A percentile compares a stretch with the other conserved stretches of the same genome.
These are phyloP conservation scores for Scenedesmus sp. DNA, from an alignment of 163 green algal species.

Conservation along the genomic window DNA sequence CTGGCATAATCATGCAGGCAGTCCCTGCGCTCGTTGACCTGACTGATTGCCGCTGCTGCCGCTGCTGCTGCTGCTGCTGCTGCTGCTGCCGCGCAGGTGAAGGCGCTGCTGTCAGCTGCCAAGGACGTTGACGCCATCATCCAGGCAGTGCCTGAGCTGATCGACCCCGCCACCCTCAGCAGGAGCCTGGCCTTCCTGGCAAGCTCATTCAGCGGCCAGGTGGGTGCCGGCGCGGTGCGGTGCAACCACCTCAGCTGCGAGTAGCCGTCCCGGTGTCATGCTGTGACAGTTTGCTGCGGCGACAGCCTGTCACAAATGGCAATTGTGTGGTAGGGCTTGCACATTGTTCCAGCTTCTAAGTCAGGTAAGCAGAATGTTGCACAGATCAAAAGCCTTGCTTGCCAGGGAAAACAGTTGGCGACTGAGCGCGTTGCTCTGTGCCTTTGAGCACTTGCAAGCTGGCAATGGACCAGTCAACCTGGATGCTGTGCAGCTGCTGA, in stretches of 20 bases:
- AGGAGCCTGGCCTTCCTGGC: conserved; percentile 41
- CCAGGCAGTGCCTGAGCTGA: conserved; percentile 55
- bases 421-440: too few species aligned
- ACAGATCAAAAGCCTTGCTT: too few species aligned
- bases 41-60: too few species aligned
- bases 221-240: not conserved
- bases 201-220: conserved; percentile 16
- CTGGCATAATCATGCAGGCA: conserved; percentile 24
- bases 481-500: too few species aligned
- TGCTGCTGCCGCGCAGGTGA: conserved; percentile 34
- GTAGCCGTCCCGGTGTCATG: not conserved
- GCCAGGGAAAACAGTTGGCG: too few species aligned
- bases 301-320: too few species aligned
- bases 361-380: too few species aligned
- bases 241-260: not conserved
- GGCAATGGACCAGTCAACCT: too few species aligned
- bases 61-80: not conserved
- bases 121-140: conserved; percentile 50
- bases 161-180: conserved; percentile 29
- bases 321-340: too few species aligned
- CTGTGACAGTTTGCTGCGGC: too few species aligned
- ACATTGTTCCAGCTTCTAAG: too few species aligned
- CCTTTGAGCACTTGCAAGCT: too few species aligned
- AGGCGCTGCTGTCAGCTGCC: conserved; percentile 31
- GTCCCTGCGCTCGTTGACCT: not conserved